A percentile compares a stretch with the other conserved stretches of the same genome.
These are phyloP conservation scores for Rhodocollybia butyracea DNA, from an alignment of 768 basidiomycete genomes.

Conservation along the genomic window DNA sequence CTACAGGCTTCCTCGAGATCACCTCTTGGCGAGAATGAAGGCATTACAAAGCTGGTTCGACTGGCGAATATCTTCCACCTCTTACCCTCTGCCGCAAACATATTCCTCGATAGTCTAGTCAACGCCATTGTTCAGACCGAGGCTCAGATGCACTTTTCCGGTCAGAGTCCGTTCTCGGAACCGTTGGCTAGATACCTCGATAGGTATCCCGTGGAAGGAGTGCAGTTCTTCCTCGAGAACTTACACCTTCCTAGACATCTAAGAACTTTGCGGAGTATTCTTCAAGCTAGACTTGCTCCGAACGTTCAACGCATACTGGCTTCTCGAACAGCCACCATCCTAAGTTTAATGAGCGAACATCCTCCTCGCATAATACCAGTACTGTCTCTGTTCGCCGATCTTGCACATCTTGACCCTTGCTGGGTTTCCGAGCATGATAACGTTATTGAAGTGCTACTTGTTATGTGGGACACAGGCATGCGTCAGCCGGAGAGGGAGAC, in stretches of 20 bases:
- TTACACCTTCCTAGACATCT: slow-evolving; percentile 78
- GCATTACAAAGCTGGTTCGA: slow-evolving; percentile 90
- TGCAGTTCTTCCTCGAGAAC: slow-evolving; percentile 80
- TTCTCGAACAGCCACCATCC: slow-evolving; percentile 53
- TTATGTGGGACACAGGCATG: slow-evolving; percentile 64
- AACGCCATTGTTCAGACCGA: slow-evolving; percentile 90
- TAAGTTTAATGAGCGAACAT: slow-evolving; percentile 47
- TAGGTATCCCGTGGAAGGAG: slow-evolving; percentile 82
- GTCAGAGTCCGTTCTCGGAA: slow-evolving; percentile 87
- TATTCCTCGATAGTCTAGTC: slow-evolving; percentile 86
- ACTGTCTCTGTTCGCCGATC: slow-evolving; percentile 73
- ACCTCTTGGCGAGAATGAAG: slow-evolving; percentile 83
- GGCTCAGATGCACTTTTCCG: slow-evolving; percentile 85
- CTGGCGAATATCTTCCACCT: slow-evolving; percentile 97
- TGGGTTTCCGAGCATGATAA: slow-evolving; percentile 73
- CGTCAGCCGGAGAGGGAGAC: slow-evolving; percentile 47
- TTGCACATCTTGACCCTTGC: slow-evolving; percentile 57
- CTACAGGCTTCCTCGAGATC: slow-evolving; percentile 75
- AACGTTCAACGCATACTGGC: slow-evolving; percentile 67
- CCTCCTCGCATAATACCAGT: slow-evolving; percentile 64
- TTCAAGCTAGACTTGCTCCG: slow-evolving; percentile 77
- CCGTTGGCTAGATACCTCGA: slow-evolving; percentile 90
- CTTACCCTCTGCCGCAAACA: slow-evolving; percentile 88
- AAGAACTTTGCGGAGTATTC: slow-evolving; percentile 79
- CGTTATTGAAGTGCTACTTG: slow-evolving; percentile 68